Conservation (phyloP, 2,329 filamentous ascomycete species). For the Pseudogymnoascus sp. region DNA sequence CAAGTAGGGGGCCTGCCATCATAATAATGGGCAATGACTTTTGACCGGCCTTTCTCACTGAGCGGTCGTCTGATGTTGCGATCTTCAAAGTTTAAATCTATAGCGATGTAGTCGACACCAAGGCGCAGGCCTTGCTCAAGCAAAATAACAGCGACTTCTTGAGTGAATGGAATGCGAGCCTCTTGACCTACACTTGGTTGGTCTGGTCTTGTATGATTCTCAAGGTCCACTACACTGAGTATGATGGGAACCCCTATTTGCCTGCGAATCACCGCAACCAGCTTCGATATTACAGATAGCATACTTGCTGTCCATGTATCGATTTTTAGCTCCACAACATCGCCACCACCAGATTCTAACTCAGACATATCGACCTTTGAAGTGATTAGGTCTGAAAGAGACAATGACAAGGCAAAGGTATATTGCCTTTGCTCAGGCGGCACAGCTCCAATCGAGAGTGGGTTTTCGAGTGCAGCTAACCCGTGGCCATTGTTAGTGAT, state of each 20-base stretch:
- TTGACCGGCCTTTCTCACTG: constrained; percentile 40
- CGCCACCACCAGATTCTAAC: constrained; percentile 46
- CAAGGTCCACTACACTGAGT: constrained; percentile 44
- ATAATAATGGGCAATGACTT: constrained; percentile 45
- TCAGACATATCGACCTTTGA: constrained; percentile 41
- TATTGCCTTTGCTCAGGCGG: constrained; percentile 52
- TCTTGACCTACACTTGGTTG: background rate
- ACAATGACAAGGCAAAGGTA: constrained; percentile 59
- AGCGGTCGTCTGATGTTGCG: constrained; percentile 38
- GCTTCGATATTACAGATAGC: constrained; percentile 42
- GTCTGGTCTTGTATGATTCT: constrained; percentile 13
- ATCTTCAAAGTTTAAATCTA: constrained; percentile 50
- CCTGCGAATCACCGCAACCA: constrained; percentile 49
- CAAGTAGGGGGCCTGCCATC: constrained; percentile 26
- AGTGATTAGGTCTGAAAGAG: constrained; percentile 48
- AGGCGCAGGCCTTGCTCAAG: constrained; percentile 57
- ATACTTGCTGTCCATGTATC: constrained; percentile 48
- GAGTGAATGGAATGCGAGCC: constrained; percentile 4
- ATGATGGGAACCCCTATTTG: constrained; percentile 49
- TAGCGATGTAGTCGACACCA: constrained; percentile 55
- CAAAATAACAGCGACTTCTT: constrained; percentile 44
- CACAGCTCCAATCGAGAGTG: constrained; percentile 51
- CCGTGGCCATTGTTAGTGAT: constrained; percentile 46
- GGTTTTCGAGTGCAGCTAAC: constrained; percentile 47
- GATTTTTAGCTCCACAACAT: constrained; percentile 52